Conservation (phyloP, 331 rosid species). For the Malus hybrid region DNA sequence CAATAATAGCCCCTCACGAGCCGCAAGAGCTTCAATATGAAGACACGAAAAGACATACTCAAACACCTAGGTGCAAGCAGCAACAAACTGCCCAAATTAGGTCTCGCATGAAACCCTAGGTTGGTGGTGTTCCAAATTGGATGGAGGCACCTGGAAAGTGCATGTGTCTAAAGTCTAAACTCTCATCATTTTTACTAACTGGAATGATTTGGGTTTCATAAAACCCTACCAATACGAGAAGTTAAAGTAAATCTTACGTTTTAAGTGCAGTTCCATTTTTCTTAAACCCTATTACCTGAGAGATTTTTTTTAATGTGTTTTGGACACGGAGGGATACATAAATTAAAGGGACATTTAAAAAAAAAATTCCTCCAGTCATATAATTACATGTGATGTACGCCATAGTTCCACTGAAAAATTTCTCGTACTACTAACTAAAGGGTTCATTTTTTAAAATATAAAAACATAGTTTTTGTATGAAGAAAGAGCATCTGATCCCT, state of each 20-base stretch:
- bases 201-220: background rate
- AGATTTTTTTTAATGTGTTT: no score
- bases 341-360: no score
- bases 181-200: background rate
- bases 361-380: no score
- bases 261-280: background rate
- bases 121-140: conserved; percentile 17
- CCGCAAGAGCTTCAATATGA: no score
- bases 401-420: fast-evolving
- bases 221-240: background rate
- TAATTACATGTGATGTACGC: no score
- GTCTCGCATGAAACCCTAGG: conserved; percentile 1
- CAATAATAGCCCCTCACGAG: no score
- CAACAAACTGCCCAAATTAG: background rate
- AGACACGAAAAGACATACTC: no score
- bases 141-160: conserved; percentile 18
- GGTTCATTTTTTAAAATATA: background rate
- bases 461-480: background rate
- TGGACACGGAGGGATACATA: fast-evolving
- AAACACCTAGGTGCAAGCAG: no score
- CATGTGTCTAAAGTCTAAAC: background rate
- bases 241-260: background rate
- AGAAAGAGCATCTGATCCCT: background rate
- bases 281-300: background rate
- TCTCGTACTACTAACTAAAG: background rate